phyloP scores from a whole-genome alignment of 805 yeast genomes.

The Candida insectorum region DNA sequence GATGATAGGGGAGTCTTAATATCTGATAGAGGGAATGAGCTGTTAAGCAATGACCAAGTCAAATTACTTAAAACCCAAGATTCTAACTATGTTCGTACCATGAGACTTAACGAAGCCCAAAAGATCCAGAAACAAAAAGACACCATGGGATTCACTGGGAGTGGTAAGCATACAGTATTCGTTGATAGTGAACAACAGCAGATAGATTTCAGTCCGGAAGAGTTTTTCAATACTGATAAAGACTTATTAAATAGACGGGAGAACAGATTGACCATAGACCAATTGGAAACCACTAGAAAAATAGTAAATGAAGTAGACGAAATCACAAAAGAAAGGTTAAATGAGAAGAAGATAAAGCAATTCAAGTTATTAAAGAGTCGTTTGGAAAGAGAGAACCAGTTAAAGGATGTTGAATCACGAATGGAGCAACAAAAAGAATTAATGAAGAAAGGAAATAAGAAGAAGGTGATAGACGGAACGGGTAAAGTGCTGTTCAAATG shows the following conservation, averaged over 20 bases:
- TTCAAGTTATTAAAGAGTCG: slow-evolving; percentile 59
- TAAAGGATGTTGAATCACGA: slow-evolving; percentile 63
- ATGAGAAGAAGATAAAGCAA: slow-evolving; percentile 57
- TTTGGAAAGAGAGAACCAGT: slow-evolving; percentile 65
- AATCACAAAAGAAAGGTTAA: slow-evolving; percentile 29
- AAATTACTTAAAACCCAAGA: slow-evolving; percentile 88
- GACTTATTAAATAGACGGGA: slow-evolving; percentile 60
- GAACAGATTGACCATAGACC: slow-evolving; percentile 65
- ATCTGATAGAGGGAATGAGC: slow-evolving; percentile 61
- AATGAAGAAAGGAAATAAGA: slow-evolving; percentile 87
- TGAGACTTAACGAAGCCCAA: slow-evolving; percentile 64
- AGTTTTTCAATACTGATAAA: slow-evolving; percentile 67
- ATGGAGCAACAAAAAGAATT: slow-evolving; percentile 76
- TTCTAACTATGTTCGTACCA: slow-evolving; percentile 75
- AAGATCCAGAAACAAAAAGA: slow-evolving; percentile 59
- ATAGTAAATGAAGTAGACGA: slow-evolving; percentile 26
- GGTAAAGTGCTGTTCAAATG: slow-evolving; percentile 80
- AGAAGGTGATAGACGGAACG: slow-evolving; percentile 60
- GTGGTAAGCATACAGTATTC: slow-evolving; percentile 81
- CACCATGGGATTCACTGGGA: slow-evolving; percentile 48
- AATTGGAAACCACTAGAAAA: slow-evolving; percentile 44
- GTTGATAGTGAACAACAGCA: slow-evolving; percentile 62
- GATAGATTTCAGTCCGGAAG: slow-evolving; percentile 58
- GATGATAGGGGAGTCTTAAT: slow-evolving; percentile 68
- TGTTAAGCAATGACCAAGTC: slow-evolving; percentile 68